Conservation (phyloP, 306 rosid genomes). For the Rosa lucieae region DNA sequence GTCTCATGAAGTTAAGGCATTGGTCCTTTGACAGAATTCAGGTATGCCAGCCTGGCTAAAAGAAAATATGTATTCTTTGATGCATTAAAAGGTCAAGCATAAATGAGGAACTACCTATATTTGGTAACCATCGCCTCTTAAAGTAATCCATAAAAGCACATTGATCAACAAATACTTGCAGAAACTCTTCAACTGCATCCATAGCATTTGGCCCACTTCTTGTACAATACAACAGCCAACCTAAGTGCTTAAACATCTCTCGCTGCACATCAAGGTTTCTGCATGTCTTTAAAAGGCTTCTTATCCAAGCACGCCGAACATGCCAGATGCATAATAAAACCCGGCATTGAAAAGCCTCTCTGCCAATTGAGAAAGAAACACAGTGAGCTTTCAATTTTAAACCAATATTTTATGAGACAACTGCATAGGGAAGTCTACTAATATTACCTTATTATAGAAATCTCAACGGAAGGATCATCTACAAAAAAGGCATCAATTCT, state of each 20-base stretch:
- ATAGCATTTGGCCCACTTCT: slow-evolving; percentile 53
- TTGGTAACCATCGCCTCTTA: slow-evolving; percentile 58
- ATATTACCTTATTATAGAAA: slow-evolving; percentile 56
- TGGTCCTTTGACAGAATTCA: slow-evolving; percentile 6
- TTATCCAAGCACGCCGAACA: slow-evolving; percentile 69
- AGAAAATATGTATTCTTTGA: not conserved
- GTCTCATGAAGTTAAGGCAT: not conserved
- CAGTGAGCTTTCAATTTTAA: slow-evolving; percentile 19
- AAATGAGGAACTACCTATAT: slow-evolving; percentile 51
- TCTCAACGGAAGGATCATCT: slow-evolving; percentile 69
- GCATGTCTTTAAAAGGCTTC: slow-evolving; percentile 56
- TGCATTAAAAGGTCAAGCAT: slow-evolving; percentile 15
- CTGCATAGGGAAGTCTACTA: not conserved
- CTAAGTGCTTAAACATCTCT: slow-evolving; percentile 64
- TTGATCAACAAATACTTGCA: slow-evolving; percentile 82
- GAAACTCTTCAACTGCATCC: slow-evolving; percentile 70
- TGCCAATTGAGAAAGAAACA: slow-evolving; percentile 37
- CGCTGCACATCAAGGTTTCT: slow-evolving; percentile 62
- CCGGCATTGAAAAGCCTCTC: slow-evolving; percentile 76
- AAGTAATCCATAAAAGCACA: slow-evolving; percentile 66
- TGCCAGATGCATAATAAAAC: slow-evolving; percentile 66
- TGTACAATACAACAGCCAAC: slow-evolving; percentile 62
- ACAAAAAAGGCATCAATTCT: slow-evolving; percentile 58
- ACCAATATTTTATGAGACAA: slow-evolving; percentile 12
- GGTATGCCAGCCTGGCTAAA: not conserved